Conservation (phyloP, 495 filamentous ascomycete species). For the Aspergillus cavernicola region DNA sequence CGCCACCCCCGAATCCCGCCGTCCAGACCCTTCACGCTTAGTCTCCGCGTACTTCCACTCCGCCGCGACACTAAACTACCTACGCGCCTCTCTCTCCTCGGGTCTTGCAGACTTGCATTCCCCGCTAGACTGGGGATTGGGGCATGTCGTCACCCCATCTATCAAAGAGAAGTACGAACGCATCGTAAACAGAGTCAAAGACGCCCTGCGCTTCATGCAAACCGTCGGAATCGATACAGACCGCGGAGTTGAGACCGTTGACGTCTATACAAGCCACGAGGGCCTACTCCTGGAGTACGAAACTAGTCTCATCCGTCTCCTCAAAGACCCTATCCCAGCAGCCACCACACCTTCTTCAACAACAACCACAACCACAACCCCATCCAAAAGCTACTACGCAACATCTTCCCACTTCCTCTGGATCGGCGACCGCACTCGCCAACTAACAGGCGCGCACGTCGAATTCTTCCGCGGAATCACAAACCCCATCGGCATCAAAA, state of each 20-base stretch:
- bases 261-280: constrained; percentile 93
- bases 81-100: constrained; percentile 75
- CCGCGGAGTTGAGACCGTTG: constrained; percentile 81
- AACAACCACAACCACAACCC: constrained; percentile 6
- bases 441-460: constrained; percentile 86
- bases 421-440: constrained; percentile 95
- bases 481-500: constrained; percentile 95
- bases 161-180: constrained; percentile 79
- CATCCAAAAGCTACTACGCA: constrained; percentile 60
- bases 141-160: constrained; percentile 80
- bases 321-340: constrained; percentile 56
- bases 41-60: constrained; percentile 96
- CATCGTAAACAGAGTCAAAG: constrained; percentile 81
- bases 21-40: constrained; percentile 75
- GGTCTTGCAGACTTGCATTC: constrained; percentile 92
- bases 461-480: constrained; percentile 96
- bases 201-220: constrained; percentile 91
- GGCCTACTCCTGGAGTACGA: constrained; percentile 94
- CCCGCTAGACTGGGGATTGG: constrained; percentile 90
- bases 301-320: constrained; percentile 71
- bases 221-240: constrained; percentile 90
- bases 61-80: constrained; percentile 86
- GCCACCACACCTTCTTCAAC: background rate
- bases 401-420: constrained; percentile 97
- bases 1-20: constrained; percentile 55